These are phyloP conservation scores for Eruca vesicaria DNA, from an alignment of 441 rosid species.

Conservation along the genomic window DNA sequence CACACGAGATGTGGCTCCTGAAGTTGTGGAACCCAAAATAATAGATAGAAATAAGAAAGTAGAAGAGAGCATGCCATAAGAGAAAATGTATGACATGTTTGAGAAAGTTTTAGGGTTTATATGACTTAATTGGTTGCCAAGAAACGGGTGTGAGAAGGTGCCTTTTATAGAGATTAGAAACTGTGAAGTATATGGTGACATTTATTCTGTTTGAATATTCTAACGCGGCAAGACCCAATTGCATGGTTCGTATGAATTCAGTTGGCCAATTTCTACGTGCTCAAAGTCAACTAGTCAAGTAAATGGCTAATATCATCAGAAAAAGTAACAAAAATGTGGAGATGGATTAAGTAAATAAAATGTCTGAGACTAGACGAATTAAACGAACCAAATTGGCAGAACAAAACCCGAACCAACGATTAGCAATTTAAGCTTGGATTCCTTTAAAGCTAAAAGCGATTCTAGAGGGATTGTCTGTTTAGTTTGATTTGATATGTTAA, in stretches of 20 bases:
- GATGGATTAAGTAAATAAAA: background rate
- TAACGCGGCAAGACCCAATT: background rate
- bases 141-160: background rate
- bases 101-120: background rate
- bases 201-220: background rate
- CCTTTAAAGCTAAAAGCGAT: background rate
- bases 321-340: background rate
- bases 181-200: background rate
- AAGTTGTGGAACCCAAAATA: background rate
- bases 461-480: background rate
- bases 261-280: background rate
- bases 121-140: background rate
- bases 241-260: background rate
- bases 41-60: constrained; percentile 13
- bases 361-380: background rate
- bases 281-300: background rate
- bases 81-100: constrained; percentile 6
- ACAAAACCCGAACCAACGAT: background rate
- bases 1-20: constrained; percentile 16
- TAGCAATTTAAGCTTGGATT: background rate
- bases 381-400: background rate
- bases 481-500: background rate
- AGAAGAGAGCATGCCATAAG: constrained; percentile 6
- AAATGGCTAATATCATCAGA: background rate
- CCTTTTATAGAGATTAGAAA: background rate